A percentile compares a stretch with the other conserved stretches of the same genome.
Conservation (phyloP, 345 rosid genomes). For the Excoecaria agallocha region DNA sequence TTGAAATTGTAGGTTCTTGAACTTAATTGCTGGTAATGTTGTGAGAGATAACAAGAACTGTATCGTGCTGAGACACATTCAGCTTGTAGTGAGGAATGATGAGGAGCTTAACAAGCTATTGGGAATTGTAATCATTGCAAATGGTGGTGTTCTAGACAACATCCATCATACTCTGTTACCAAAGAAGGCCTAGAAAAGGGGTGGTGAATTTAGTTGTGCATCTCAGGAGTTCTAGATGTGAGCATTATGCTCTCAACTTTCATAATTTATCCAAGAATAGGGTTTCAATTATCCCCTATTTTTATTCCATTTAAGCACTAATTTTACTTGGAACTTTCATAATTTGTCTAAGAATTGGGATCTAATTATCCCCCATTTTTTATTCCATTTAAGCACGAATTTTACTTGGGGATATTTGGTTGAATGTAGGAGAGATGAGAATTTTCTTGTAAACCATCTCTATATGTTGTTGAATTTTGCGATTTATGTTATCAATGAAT, state of each 20-base stretch:
- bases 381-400: too few species aligned
- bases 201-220: constrained; percentile 12
- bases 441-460: background rate
- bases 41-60: constrained; percentile 17
- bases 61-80: constrained; percentile 19
- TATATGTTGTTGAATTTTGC: background rate
- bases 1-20: constrained; percentile 5
- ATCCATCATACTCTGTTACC: constrained; percentile 16
- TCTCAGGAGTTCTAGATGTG: constrained; percentile 17
- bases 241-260: background rate
- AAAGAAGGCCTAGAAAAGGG: constrained; percentile 12
- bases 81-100: constrained; percentile 21
- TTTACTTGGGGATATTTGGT: background rate
- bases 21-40: constrained; percentile 20
- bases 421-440: background rate
- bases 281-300: too few species aligned
- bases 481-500: background rate
- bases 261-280: too few species aligned
- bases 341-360: background rate
- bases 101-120: constrained; percentile 20
- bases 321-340: too few species aligned
- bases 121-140: constrained; percentile 17
- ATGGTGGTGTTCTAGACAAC: constrained; percentile 16
- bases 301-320: too few species aligned
- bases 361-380: background rate